phyloP scores from a whole-genome alignment of 2,329 filamentous ascomycete genomes.

The Diaporthe batatas region DNA sequence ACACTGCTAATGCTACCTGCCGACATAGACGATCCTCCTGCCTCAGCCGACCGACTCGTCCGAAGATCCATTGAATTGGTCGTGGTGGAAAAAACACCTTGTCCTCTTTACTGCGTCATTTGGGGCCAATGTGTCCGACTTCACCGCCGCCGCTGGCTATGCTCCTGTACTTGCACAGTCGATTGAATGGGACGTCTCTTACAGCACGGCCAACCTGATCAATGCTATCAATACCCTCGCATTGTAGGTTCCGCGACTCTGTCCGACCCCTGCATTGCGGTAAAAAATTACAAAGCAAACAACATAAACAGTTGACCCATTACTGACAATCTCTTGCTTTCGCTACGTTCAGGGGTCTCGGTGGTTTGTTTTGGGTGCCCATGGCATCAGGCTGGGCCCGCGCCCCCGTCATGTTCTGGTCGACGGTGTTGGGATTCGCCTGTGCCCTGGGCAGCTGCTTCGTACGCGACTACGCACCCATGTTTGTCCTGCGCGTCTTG shows the following conservation, averaged over 20 bases:
- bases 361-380: conserved; percentile 44
- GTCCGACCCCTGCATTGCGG: neutral
- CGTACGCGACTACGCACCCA: conserved; percentile 45
- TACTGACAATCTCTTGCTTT: neutral
- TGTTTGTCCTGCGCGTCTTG: conserved; percentile 49
- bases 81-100: conserved; percentile 43
- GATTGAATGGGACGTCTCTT: neutral
- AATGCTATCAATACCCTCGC: conserved; percentile 33
- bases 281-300: neutral
- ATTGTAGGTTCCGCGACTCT: neutral
- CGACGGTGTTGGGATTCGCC: conserved; percentile 45
- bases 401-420: conserved; percentile 47
- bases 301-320: neutral
- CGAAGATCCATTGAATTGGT: conserved; percentile 44
- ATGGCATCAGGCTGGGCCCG: conserved; percentile 44
- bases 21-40: conserved; percentile 7
- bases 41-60: conserved; percentile 41
- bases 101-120: conserved; percentile 40
- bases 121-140: conserved; percentile 41
- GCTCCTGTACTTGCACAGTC: conserved; percentile 1
- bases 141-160: conserved; percentile 26
- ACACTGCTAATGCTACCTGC: neutral
- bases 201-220: conserved; percentile 16
- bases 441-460: conserved; percentile 46
- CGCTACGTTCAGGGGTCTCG: neutral